Conservation (phyloP, 164 flowering plant species). For the Kalanchoe fedtschenkoi region DNA sequence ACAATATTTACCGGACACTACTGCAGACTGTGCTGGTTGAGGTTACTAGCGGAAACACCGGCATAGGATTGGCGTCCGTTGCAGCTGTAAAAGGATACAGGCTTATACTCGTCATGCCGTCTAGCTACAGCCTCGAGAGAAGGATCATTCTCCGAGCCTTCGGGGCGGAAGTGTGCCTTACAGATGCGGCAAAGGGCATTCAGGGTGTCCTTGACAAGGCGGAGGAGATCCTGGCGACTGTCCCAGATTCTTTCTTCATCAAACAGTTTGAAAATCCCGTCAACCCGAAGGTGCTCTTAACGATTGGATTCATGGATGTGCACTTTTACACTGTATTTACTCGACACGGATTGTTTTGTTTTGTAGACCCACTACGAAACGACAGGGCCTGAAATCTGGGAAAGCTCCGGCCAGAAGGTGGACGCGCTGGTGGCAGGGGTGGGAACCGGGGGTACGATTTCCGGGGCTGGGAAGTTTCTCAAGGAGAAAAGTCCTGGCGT, state of each 20-base stretch:
- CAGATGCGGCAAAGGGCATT: slow-evolving; percentile 63
- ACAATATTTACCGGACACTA: neutral
- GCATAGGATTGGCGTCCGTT: slow-evolving; percentile 55
- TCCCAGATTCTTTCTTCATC: slow-evolving; percentile 49
- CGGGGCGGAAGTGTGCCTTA: slow-evolving; percentile 65
- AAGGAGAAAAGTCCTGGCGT: slow-evolving; percentile 57
- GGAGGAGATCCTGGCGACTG: slow-evolving; percentile 48
- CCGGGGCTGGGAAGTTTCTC: slow-evolving; percentile 62
- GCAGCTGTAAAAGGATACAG: slow-evolving; percentile 70
- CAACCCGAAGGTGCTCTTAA: neutral
- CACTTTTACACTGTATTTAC: neutral
- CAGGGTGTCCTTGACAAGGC: slow-evolving; percentile 64
- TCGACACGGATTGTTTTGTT: slow-evolving; percentile 1
- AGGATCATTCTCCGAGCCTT: slow-evolving; percentile 57
- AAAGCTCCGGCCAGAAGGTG: slow-evolving; percentile 49
- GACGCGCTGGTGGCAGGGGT: slow-evolving; percentile 69
- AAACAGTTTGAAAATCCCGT: slow-evolving; percentile 19
- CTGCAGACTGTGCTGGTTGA: slow-evolving; percentile 68
- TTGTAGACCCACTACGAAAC: slow-evolving; percentile 70
- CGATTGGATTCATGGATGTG: slow-evolving; percentile 43
- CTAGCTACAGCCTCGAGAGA: slow-evolving; percentile 64
- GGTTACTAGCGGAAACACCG: slow-evolving; percentile 78
- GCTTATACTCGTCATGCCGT: slow-evolving; percentile 66
- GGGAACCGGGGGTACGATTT: slow-evolving; percentile 81
- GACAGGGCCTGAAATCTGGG: slow-evolving; percentile 90